Base-by-base conservation (phyloP, 768 basidiomycete species). In the Russula brevipes region DNA sequence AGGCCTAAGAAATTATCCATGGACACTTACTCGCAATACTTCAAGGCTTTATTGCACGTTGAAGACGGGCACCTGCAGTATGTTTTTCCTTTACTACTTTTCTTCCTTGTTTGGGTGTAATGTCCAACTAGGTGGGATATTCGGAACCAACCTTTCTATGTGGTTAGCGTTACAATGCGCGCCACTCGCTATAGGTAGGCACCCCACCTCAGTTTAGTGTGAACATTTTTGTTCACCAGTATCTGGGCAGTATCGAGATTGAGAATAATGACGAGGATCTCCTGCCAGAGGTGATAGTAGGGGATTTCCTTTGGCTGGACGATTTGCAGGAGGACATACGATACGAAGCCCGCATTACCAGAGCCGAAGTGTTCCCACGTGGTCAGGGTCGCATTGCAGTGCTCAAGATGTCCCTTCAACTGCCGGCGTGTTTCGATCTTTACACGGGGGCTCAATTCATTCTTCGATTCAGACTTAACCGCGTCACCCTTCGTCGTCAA, bases 401-500 rank as follows among this genome's bases (percentile, higher is more conserved):
- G 72, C 74, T 9, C 76, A 81, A 71, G 83, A 39, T 88, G 8
- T 79, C 77, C 1, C 74, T 88, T 0, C 73, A 76, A 16, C 84
- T 87, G 61, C 61, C 70, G 59, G 56, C 19, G 1, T 75, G 76
- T 4, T 88, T 87, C 71, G 65, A 64, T 24, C 72, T 70, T 6
- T 75, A 72, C 69, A 65, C 68, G 2, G 74, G 75, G 4, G 74
- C 78, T 44, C 72, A 57, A 0, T 86, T 80, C 70, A 76, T 79
- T 31, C 77, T 86, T 24, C 79, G 80, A 0, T 87, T 87, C 73
- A 63, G 65, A 31, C 70, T 87, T 8, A 85, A 82, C 66, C 79
- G 85, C 0, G 76, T 80, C 64, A 80, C 84, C 1, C 60, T 85
- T 8, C 79, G 80, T 19, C 76, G 86, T 0, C 84, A 86, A 70